These are phyloP conservation scores for Corymbia calophylla DNA, from an alignment of 441 rosid genomes.

Conservation along the genomic window DNA sequence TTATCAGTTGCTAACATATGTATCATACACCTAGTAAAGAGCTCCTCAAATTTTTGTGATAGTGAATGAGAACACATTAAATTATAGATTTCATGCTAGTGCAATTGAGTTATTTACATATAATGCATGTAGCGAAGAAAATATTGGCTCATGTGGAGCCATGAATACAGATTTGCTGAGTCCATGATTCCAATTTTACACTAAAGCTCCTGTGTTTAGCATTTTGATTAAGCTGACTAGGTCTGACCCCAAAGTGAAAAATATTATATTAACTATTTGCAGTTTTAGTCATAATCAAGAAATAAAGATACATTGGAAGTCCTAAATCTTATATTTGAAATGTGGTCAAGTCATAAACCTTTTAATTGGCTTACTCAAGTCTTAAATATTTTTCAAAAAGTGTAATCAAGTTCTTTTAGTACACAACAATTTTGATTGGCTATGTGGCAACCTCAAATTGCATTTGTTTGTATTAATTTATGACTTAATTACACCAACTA, in stretches of 20 bases:
- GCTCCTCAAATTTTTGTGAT: too few relatives aligned
- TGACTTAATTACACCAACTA: not conserved
- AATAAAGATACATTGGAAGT: not conserved
- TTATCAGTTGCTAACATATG: not conserved
- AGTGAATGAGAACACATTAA: too few relatives aligned
- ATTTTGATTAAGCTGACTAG: not conserved
- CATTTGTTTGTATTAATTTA: not conserved
- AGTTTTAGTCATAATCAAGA: not conserved
- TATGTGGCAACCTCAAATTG: not conserved
- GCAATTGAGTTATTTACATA: not conserved
- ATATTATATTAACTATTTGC: not conserved
- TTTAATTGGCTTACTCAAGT: not conserved
- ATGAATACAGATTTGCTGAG: too few relatives aligned
- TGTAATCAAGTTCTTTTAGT: not conserved
- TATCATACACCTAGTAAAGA: not conserved
- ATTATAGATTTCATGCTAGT: too few relatives aligned
- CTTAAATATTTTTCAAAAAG: not conserved
- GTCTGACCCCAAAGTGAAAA: not conserved
- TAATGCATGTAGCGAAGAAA: too few relatives aligned
- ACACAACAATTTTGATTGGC: not conserved
- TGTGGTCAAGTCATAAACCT: not conserved
- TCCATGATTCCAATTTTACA: too few relatives aligned
- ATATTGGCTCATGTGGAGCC: fast-evolving
- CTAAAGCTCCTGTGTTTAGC: too few relatives aligned
- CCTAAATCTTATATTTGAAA: not conserved